Percentiles rank a stretch among this genome's conserved stretches.
phyloP scores from a whole-genome alignment of 352 stramenopile species.

The Hyaloperonospora brassicae region DNA sequence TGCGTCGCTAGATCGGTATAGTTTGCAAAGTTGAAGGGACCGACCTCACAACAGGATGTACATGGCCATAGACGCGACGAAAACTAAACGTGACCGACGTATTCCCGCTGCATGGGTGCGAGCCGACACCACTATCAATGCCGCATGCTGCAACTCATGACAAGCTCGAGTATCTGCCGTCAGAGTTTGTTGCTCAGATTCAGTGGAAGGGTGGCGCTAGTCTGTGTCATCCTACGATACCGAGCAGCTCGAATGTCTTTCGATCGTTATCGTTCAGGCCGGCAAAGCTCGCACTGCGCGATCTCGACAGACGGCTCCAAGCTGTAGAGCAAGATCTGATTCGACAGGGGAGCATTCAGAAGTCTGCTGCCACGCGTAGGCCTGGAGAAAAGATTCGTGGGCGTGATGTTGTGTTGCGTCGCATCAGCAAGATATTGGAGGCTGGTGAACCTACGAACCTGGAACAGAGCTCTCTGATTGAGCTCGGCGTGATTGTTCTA shows the following conservation, averaged over 20 bases:
- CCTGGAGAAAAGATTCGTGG: slow-evolving; percentile 51
- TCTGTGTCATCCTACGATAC: slow-evolving; percentile 47
- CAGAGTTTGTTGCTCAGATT: slow-evolving; percentile 51
- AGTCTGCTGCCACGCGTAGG: slow-evolving; percentile 32
- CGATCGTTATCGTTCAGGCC: slow-evolving; percentile 54
- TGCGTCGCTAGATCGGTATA: slow-evolving; percentile 7
- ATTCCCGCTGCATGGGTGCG: slow-evolving; percentile 54
- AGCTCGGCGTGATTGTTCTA: slow-evolving; percentile 65
- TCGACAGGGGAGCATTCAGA: slow-evolving; percentile 40
- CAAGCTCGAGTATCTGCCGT: slow-evolving; percentile 27
- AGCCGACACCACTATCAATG: slow-evolving; percentile 36
- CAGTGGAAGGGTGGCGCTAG: slow-evolving; percentile 59
- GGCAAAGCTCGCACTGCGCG: slow-evolving; percentile 57
- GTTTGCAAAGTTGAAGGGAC: not conserved
- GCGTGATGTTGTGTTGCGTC: slow-evolving; percentile 62
- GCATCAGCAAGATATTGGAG: slow-evolving; percentile 61
- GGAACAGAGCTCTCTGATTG: slow-evolving; percentile 51
- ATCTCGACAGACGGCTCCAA: slow-evolving; percentile 63
- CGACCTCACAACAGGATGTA: slow-evolving; percentile 3
- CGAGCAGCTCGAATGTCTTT: slow-evolving; percentile 44
- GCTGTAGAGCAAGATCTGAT: slow-evolving; percentile 47
- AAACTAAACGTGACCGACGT: slow-evolving; percentile 55
- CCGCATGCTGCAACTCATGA: slow-evolving; percentile 6
- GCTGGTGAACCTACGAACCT: slow-evolving; percentile 46
- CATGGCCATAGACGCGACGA: slow-evolving; percentile 22